These are phyloP conservation scores for Annulohypoxylon stygium DNA, from an alignment of 495 filamentous ascomycete genomes.

Conservation along the genomic window DNA sequence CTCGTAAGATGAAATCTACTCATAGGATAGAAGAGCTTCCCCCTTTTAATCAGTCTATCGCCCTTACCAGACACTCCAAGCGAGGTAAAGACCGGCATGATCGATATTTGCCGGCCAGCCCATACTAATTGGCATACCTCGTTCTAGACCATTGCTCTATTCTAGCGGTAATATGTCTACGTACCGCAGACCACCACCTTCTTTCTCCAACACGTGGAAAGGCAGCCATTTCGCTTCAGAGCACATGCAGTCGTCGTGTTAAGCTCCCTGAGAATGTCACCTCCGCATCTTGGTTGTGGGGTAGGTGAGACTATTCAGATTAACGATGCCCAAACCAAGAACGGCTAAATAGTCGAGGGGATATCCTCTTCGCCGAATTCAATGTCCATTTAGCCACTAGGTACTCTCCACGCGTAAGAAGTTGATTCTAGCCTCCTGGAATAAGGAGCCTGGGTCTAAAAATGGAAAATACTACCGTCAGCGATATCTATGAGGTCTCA, in stretches of 20 bases:
- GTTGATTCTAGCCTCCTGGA: slow-evolving; percentile 33
- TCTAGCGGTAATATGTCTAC: slow-evolving; percentile 34
- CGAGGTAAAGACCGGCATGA: slow-evolving; percentile 17
- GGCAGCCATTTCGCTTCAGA: slow-evolving; percentile 19
- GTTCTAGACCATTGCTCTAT: slow-evolving; percentile 40
- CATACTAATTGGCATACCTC: slow-evolving; percentile 28
- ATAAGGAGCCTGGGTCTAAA: slow-evolving; percentile 18
- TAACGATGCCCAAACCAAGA: slow-evolving; percentile 45
- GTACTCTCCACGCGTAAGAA: slow-evolving; percentile 15
- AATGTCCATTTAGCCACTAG: slow-evolving; percentile 44
- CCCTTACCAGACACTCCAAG: background rate
- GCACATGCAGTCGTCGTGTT: slow-evolving; percentile 36
- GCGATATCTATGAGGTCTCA: background rate
- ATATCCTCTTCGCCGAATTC: slow-evolving; percentile 45
- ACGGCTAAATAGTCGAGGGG: slow-evolving; percentile 47
- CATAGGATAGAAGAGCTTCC: background rate
- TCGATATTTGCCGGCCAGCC: slow-evolving; percentile 41
- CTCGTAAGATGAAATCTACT: background rate
- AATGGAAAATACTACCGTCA: slow-evolving; percentile 16
- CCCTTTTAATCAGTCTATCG: slow-evolving; percentile 24
- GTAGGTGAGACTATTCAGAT: slow-evolving; percentile 37
- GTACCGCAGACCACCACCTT: slow-evolving; percentile 17
- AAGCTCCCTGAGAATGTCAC: slow-evolving; percentile 41
- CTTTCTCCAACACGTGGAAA: slow-evolving; percentile 36
- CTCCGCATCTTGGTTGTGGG: slow-evolving; percentile 48